A percentile compares a stretch with the other conserved stretches of the same genome.
phyloP scores from a whole-genome alignment of 495 filamentous ascomycete species.

The Hypoxylon rickii region DNA sequence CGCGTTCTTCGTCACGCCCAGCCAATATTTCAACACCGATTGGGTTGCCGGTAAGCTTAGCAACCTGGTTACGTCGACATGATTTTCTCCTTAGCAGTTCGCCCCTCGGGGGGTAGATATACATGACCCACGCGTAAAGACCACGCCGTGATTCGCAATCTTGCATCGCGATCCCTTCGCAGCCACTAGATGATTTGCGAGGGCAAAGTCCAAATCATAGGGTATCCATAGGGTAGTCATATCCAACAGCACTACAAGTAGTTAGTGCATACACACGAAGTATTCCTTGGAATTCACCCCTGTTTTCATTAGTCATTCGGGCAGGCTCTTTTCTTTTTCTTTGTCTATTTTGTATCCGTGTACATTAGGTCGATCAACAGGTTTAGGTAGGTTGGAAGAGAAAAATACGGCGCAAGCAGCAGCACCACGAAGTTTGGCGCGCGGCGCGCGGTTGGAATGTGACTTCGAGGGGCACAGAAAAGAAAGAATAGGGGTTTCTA shows the following conservation, averaged over 20 bases:
- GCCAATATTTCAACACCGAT: slow-evolving; percentile 50
- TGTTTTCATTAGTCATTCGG: slow-evolving; percentile 13
- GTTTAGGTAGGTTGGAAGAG: slow-evolving; percentile 1
- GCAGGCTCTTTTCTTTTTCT: not conserved
- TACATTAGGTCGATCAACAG: slow-evolving; percentile 19
- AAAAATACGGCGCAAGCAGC: slow-evolving; percentile 14
- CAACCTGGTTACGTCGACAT: slow-evolving; percentile 20
- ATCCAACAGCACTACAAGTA: slow-evolving; percentile 1
- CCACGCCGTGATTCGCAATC: not conserved
- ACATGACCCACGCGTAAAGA: not conserved
- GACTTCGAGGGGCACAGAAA: too few relatives aligned
- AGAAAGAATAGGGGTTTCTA: not conserved
- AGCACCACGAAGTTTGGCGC: slow-evolving; percentile 1
- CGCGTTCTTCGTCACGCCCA: slow-evolving; percentile 88
- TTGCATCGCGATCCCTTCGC: not conserved
- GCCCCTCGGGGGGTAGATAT: not conserved
- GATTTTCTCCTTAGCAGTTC: slow-evolving; percentile 3
- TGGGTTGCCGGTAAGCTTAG: slow-evolving; percentile 8
- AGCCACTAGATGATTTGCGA: not conserved
- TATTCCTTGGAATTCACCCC: not conserved
- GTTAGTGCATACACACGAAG: not conserved
- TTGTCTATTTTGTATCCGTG: not conserved
- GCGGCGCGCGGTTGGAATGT: not conserved
- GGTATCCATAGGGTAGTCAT: too few relatives aligned
- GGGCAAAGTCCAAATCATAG: not conserved